A percentile compares a stretch with the other conserved stretches of the same genome.
Conservation (phyloP, 306 rosid species). For the Dalbergia cochinchinensis region DNA sequence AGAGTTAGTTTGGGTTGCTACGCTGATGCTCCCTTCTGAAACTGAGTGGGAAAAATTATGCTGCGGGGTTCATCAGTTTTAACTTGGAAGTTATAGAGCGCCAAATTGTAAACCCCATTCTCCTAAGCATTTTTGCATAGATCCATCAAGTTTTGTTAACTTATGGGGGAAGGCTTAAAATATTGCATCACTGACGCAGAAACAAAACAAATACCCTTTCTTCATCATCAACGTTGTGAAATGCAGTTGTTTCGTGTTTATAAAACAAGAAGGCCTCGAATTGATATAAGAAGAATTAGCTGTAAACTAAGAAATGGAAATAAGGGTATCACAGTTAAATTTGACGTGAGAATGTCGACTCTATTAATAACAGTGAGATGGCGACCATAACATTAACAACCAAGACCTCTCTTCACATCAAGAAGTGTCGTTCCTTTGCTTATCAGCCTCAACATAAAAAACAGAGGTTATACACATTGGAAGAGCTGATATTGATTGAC, state of each 20-base stretch:
- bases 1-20: constrained; percentile 23
- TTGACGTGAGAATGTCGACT: no score
- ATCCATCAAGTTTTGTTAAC: no score
- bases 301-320: no score
- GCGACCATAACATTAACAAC: neutral
- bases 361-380: neutral
- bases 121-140: neutral
- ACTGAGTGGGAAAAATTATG: neutral
- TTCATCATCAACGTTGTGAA: neutral
- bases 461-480: neutral
- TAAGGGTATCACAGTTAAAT: no score
- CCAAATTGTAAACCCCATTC: neutral
- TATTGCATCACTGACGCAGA: neutral
- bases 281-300: neutral
- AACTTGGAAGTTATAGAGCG: neutral
- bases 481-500: neutral
- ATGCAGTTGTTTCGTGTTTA: neutral
- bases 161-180: no score
- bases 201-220: neutral
- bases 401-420: neutral
- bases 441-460: neutral
- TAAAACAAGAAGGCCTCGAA: neutral
- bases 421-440: neutral
- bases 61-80: neutral
- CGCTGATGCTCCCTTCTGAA: constrained; percentile 17